Percentiles rank a stretch among this genome's conserved stretches.
These are phyloP conservation scores for Neurospora sp. DNA, from an alignment of 495 filamentous ascomycete species.

Conservation along the genomic window DNA sequence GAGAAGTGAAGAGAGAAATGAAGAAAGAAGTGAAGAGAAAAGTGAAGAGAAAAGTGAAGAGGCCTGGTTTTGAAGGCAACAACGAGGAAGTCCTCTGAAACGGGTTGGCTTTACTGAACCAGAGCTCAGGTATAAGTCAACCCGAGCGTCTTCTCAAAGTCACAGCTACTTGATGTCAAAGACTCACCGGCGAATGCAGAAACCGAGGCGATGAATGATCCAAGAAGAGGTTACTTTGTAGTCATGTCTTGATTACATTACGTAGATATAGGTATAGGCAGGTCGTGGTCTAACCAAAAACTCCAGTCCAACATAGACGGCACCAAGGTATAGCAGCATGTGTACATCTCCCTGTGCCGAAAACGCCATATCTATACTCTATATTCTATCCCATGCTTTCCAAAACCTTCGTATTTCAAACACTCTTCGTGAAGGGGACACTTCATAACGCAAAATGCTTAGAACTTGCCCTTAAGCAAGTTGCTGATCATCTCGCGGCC, in stretches of 20 bases:
- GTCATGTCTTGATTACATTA: background rate
- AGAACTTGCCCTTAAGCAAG: slow-evolving; percentile 62
- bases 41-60: background rate
- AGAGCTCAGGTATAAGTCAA: background rate
- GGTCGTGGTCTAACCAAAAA: background rate
- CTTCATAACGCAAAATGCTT: slow-evolving; percentile 4
- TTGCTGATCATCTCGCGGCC: slow-evolving; percentile 64
- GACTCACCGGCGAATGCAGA: background rate
- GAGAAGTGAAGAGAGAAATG: too few relatives aligned
- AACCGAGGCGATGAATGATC: too few relatives aligned
- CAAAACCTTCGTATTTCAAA: background rate
- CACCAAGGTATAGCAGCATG: background rate
- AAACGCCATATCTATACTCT: background rate
- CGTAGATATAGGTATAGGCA: background rate
- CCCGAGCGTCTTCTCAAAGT: background rate
- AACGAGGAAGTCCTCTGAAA: background rate
- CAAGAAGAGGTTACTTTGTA: background rate
- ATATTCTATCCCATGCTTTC: background rate
- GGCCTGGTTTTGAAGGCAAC: background rate
- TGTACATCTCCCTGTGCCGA: background rate
- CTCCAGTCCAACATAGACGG: background rate
- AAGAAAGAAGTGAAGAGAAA: background rate
- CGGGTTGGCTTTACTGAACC: background rate
- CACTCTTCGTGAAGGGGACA: too few relatives aligned
- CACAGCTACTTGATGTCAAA: background rate